Evolutionary conservation across 441 rosid species (phyloP).

Genomic region (Erodium moschatum): DNA sequence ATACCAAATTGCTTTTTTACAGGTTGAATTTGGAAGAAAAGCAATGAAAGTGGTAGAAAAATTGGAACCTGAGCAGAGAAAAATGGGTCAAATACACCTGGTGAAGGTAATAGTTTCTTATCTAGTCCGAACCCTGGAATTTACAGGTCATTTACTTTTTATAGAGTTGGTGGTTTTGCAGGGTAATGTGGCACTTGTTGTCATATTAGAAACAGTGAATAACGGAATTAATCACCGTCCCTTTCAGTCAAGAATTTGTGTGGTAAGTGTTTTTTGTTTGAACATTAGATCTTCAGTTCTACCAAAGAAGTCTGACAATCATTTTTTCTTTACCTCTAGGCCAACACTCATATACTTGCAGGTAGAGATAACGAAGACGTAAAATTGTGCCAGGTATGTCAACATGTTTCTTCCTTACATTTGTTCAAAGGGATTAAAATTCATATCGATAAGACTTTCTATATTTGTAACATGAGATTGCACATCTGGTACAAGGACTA

Average conservation of each 20-base stretch:
- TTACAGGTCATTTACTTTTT: not conserved
- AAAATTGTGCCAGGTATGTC: conserved; percentile 28
- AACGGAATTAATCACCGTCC: not conserved
- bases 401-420: conserved; percentile 6
- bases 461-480: conserved; percentile 19
- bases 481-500: conserved; percentile 25
- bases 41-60: conserved; percentile 22
- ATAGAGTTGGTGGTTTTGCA: conserved; percentile 12
- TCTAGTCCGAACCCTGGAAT: not conserved
- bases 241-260: conserved; percentile 20
- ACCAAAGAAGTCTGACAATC: not conserved
- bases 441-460: conserved; percentile 10
- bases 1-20: not conserved
- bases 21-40: conserved; percentile 29
- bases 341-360: conserved; percentile 29
- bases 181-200: conserved; percentile 32
- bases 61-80: conserved; percentile 19
- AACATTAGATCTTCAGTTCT: conserved; percentile 6
- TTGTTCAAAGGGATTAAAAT: not conserved
- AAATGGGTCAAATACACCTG: conserved; percentile 1
- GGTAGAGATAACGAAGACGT: conserved; percentile 16
- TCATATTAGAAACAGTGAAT: conserved; percentile 24
- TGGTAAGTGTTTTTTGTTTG: conserved; percentile 14
- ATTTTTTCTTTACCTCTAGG: conserved; percentile 20
- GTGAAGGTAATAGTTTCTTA: conserved; percentile 11